These are phyloP conservation scores for Mycena metata DNA, from an alignment of 768 basidiomycete species.

Conservation along the genomic window DNA sequence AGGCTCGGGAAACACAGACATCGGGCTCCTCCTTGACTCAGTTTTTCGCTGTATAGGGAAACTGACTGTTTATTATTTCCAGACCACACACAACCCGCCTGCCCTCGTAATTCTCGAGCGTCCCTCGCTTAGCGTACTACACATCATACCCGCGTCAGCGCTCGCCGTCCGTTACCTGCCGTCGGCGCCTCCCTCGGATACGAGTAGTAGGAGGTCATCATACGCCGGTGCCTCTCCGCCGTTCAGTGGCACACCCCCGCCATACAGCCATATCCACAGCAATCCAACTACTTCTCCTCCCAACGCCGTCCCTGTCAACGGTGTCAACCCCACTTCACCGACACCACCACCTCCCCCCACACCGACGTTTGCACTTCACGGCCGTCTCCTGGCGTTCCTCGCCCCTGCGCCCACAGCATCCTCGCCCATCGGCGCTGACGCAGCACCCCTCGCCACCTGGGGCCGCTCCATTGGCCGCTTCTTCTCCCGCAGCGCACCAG, in stretches of 20 bases:
- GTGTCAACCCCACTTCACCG: neutral
- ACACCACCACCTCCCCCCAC: constrained; percentile 15
- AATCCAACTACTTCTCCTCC: neutral
- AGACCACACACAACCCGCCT: constrained; percentile 34
- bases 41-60: neutral
- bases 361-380: constrained; percentile 28
- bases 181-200: neutral
- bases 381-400: constrained; percentile 37
- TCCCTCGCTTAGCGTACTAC: constrained; percentile 16
- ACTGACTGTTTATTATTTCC: neutral
- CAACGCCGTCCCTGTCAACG: no score
- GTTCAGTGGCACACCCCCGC: constrained; percentile 20
- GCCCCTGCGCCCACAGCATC: constrained; percentile 11
- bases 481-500: constrained; percentile 33
- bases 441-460: constrained; percentile 9
- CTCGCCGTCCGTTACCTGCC: constrained; percentile 28
- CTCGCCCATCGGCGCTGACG: constrained; percentile 45
- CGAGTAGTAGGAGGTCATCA: constrained; percentile 7
- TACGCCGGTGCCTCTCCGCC: constrained; percentile 23
- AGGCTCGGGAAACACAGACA: no score
- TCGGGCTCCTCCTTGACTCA: no score
- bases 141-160: constrained; percentile 38
- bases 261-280: constrained; percentile 25
- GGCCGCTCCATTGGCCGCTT: constrained; percentile 29
- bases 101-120: constrained; percentile 30